Evolutionary conservation across 75 land plant genomes (phyloP).

Genomic region (Pseudotsuga menziesii): DNA sequence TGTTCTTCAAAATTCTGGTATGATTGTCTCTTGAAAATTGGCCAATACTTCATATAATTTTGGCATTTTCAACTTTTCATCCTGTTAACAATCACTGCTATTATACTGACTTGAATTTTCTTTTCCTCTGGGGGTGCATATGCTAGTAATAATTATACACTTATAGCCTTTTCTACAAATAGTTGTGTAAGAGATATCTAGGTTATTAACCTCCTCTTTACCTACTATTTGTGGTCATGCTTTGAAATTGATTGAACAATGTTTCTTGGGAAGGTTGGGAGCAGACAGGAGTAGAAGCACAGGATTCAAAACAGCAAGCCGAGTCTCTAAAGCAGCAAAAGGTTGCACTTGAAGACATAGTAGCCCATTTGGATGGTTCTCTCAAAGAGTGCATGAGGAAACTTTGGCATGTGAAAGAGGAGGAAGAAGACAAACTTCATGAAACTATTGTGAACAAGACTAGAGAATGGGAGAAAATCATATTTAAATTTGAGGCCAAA

Average conservation of each 20-base stretch:
- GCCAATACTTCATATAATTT: neutral
- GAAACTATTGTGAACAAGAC: conserved; percentile 57
- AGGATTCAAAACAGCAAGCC: conserved; percentile 60
- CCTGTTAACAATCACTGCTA: neutral
- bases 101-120: neutral
- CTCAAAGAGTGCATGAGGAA: conserved; percentile 89
- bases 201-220: neutral
- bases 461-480: conserved; percentile 69
- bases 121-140: neutral
- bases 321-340: conserved; percentile 64
- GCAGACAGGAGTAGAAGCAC: conserved; percentile 79
- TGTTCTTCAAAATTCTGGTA: neutral
- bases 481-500: conserved; percentile 62
- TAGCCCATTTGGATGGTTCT: conserved; percentile 87
- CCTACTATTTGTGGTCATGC: neutral
- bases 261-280: conserved; percentile 73
- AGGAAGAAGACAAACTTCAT: conserved; percentile 71
- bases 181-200: neutral
- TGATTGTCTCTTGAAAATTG: conserved; percentile 3
- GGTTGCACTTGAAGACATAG: conserved; percentile 63
- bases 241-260: neutral
- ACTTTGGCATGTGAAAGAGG: conserved; percentile 71
- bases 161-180: neutral
- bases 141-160: neutral
- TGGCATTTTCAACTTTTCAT: neutral